phyloP scores from a whole-genome alignment of 805 yeast genomes.

The Suhomyces emberorum region DNA sequence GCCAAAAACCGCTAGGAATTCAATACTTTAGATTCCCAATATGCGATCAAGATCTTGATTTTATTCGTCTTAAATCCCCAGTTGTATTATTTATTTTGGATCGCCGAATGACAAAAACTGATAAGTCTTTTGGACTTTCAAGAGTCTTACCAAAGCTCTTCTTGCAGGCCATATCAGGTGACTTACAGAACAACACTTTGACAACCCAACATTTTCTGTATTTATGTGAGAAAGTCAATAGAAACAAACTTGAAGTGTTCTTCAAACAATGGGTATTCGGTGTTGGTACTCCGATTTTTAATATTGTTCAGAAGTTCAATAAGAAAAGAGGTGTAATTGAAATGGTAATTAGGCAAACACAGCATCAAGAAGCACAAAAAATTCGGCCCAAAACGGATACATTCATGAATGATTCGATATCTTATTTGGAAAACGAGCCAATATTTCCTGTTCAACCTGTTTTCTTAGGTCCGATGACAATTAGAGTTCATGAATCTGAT shows the following conservation, averaged over 20 bases:
- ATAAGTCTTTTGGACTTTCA: constrained; percentile 86
- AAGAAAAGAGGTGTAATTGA: constrained; percentile 92
- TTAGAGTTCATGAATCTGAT: constrained; percentile 95
- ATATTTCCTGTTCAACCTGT: constrained; percentile 42
- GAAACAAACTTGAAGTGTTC: constrained; percentile 74
- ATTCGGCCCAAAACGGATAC: constrained; percentile 35
- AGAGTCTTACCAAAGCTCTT: constrained; percentile 90
- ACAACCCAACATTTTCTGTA: constrained; percentile 85
- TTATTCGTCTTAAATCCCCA: constrained; percentile 79
- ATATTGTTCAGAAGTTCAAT: constrained; percentile 88
- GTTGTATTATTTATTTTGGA: constrained; percentile 81
- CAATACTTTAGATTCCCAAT: constrained; percentile 69
- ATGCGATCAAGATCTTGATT: constrained; percentile 55
- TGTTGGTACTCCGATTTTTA: constrained; percentile 82
- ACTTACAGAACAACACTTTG: constrained; percentile 69
- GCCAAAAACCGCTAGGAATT: constrained; percentile 75
- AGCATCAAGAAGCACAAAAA: constrained; percentile 53
- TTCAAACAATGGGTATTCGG: constrained; percentile 94
- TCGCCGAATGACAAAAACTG: constrained; percentile 92
- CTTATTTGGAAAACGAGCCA: constrained; percentile 42
- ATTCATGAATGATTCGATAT: constrained; percentile 46
- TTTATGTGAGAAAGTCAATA: constrained; percentile 93
- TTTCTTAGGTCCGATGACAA: constrained; percentile 93
- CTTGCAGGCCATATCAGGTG: constrained; percentile 94
- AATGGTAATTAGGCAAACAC: constrained; percentile 90